Conservation (phyloP, 345 rosid species). For the Brassica carinata region DNA sequence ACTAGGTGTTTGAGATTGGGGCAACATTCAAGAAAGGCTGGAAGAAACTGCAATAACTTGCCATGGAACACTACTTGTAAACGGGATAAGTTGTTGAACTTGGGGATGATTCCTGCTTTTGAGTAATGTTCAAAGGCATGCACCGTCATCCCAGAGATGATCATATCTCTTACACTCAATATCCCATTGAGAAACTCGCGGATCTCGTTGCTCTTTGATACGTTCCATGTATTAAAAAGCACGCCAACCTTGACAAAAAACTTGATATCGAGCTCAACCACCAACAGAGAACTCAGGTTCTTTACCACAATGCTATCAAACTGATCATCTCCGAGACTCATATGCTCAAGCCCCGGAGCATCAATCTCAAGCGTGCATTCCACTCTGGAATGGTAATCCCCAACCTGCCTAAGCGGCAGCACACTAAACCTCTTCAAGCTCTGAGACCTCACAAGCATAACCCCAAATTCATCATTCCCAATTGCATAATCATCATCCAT, state of each 20-base stretch:
- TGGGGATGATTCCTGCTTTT: neutral
- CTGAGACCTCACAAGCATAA: neutral
- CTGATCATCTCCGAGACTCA: constrained; percentile 7
- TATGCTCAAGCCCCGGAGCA: neutral
- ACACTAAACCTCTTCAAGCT: constrained; percentile 1
- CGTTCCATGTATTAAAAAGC: neutral
- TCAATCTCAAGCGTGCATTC: constrained; percentile 9
- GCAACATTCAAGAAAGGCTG: constrained; percentile 14
- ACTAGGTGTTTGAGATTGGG: constrained; percentile 27
- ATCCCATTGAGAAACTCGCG: neutral
- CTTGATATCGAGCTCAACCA: constrained; percentile 1
- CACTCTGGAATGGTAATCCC: neutral
- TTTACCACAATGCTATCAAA: constrained; percentile 2
- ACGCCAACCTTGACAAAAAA: neutral
- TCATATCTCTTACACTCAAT: constrained; percentile 7
- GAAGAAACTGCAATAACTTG: neutral
- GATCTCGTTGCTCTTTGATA: constrained; percentile 13
- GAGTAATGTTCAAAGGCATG: constrained; percentile 9
- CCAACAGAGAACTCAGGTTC: constrained; percentile 11
- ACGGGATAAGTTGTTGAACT: constrained; percentile 8
- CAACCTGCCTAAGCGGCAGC: neutral
- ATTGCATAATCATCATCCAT: neutral
- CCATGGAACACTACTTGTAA: neutral
- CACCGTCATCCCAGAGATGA: constrained; percentile 6
- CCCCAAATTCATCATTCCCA: neutral